Evolutionary conservation across 208 protist species (phyloP).

Genomic region (Endotrypanum monterogeii): DNA sequence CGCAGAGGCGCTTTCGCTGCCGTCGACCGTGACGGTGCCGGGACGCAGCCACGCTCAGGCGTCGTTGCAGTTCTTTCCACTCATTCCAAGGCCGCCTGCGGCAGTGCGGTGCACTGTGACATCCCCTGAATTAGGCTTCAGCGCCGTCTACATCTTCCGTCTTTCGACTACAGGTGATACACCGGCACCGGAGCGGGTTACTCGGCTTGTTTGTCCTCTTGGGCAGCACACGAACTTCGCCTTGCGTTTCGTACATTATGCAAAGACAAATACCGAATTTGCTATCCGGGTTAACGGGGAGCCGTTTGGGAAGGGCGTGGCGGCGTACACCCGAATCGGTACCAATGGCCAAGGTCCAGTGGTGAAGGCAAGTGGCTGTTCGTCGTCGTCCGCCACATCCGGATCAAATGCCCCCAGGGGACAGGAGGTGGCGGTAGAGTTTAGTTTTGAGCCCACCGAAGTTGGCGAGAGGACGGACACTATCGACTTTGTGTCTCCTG

Average conservation of each 20-base stretch:
- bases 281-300: conserved; percentile 57
- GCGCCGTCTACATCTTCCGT: conserved; percentile 70
- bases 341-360: conserved; percentile 25
- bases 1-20: conserved; percentile 57
- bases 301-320: conserved; percentile 11
- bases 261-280: conserved; percentile 84
- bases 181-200: conserved; percentile 65
- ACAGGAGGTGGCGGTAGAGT: conserved; percentile 91
- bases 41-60: conserved; percentile 61
- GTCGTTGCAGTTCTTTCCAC: conserved; percentile 89
- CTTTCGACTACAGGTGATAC: conserved; percentile 54
- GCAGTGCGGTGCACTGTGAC: conserved; percentile 67
- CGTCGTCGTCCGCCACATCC: background rate
- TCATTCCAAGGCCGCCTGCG: conserved; percentile 68
- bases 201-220: conserved; percentile 85
- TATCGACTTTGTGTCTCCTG: conserved; percentile 82
- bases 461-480: conserved; percentile 81
- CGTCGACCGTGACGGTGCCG: conserved; percentile 56
- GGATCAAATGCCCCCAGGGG: conserved; percentile 46
- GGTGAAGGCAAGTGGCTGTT: conserved; percentile 30
- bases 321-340: conserved; percentile 26
- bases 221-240: conserved; percentile 74
- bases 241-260: conserved; percentile 77
- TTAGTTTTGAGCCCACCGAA: conserved; percentile 91
- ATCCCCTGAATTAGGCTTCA: conserved; percentile 83